Evolutionary conservation across 495 filamentous ascomycete genomes (phyloP).

Genomic region (Lophiotrema nucula): DNA sequence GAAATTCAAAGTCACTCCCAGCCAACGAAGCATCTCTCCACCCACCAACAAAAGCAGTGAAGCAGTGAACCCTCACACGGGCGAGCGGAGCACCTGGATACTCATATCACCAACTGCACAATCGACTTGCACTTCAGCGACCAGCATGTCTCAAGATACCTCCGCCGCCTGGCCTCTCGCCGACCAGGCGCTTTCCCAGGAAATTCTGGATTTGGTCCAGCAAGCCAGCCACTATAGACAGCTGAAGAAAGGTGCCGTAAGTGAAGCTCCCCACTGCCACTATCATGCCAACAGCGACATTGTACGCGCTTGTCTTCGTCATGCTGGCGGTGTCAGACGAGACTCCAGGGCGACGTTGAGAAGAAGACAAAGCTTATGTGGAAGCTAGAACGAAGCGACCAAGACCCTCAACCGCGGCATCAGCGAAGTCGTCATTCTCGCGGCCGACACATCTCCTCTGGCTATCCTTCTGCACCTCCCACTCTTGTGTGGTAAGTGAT

Average conservation of each 20-base stretch:
- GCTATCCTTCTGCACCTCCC: constrained; percentile 91
- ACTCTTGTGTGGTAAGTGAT: constrained; percentile 58
- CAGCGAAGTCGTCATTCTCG: constrained; percentile 82
- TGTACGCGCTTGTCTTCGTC: constrained; percentile 33
- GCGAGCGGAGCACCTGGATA: constrained; percentile 28
- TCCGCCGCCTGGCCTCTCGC: constrained; percentile 82
- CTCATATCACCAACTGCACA: too few species aligned
- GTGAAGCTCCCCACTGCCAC: constrained; percentile 35
- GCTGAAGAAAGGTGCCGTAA: too few species aligned
- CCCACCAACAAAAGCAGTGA: not conserved
- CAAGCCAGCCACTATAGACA: constrained; percentile 55
- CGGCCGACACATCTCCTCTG: constrained; percentile 66
- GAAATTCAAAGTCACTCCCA: too few species aligned
- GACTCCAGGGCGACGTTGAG: too few species aligned
- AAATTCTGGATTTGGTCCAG: constrained; percentile 68
- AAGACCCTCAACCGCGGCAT: constrained; percentile 85
- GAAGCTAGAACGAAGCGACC: constrained; percentile 68
- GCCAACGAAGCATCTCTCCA: constrained; percentile 6
- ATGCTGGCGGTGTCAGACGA: too few species aligned
- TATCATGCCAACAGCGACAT: constrained; percentile 30
- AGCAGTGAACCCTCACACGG: constrained; percentile 25
- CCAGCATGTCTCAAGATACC: too few species aligned
- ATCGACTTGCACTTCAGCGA: too few species aligned
- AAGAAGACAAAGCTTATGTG: too few species aligned
- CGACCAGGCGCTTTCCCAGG: constrained; percentile 48